phyloP scores from a whole-genome alignment of 2,329 filamentous ascomycete genomes.

The Hypoxylon sp. region DNA sequence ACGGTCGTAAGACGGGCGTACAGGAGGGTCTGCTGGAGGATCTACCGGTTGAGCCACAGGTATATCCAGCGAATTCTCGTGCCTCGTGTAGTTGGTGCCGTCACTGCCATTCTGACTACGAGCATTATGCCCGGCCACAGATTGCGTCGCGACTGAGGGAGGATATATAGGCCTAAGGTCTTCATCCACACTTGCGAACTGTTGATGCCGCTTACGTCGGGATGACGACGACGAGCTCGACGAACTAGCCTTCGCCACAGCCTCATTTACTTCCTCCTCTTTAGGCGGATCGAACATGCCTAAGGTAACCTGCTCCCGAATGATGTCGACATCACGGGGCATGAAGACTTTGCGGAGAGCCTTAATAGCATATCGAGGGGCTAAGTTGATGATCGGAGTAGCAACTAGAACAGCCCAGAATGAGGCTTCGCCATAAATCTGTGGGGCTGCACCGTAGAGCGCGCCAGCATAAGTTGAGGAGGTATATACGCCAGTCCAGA shows the following conservation, averaged over 20 bases:
- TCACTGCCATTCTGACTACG: constrained; percentile 93
- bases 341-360: constrained; percentile 93
- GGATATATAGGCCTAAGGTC: constrained; percentile 94
- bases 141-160: constrained; percentile 85
- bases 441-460: constrained; percentile 82
- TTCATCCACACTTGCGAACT: constrained; percentile 80
- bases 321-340: constrained; percentile 93
- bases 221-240: constrained; percentile 61
- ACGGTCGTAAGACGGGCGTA: constrained; percentile 74
- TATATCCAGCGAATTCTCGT: constrained; percentile 72
- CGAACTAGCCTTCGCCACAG: constrained; percentile 57
- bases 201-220: constrained; percentile 69
- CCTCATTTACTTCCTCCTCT: constrained; percentile 56
- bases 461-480: constrained; percentile 63
- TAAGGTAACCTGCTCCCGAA: constrained; percentile 89
- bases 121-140: constrained; percentile 76
- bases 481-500: constrained; percentile 93
- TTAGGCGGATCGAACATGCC: constrained; percentile 84
- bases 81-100: constrained; percentile 88
- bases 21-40: constrained; percentile 42
- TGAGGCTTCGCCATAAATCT: constrained; percentile 84
- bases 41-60: constrained; percentile 52
- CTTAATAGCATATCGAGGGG: constrained; percentile 91
- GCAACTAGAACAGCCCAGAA: constrained; percentile 91
- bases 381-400: constrained; percentile 84